Percentiles rank a stretch among this genome's conserved stretches.
Evolutionary conservation across 306 rosid species (phyloP).

Genomic region (Begonia masoniana): DNA sequence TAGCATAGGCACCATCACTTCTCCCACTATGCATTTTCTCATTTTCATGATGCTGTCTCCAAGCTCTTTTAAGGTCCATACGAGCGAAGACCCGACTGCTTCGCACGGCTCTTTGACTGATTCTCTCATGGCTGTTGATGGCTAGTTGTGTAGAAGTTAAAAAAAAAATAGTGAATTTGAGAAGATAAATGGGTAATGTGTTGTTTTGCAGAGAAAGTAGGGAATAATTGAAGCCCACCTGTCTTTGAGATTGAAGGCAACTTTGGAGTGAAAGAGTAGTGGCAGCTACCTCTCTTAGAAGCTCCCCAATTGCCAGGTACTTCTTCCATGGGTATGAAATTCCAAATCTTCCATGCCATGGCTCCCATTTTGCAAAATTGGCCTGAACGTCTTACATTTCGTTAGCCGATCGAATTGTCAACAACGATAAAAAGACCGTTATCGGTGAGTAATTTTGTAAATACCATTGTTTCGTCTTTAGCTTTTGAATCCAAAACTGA

Average conservation of each 20-base stretch:
- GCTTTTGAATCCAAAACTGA: slow-evolving; percentile 54
- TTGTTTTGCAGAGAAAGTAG: no score
- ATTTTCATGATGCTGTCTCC: slow-evolving; percentile 52
- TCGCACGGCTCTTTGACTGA: slow-evolving; percentile 27
- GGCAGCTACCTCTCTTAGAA: slow-evolving; percentile 58
- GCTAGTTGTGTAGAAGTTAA: slow-evolving; percentile 11
- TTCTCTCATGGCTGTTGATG: slow-evolving; percentile 19
- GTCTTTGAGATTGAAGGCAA: slow-evolving; percentile 49
- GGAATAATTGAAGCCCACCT: slow-evolving; percentile 23
- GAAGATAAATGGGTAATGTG: no score
- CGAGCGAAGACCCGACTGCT: slow-evolving; percentile 33
- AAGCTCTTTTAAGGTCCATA: slow-evolving; percentile 39
- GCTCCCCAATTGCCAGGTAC: slow-evolving; percentile 59
- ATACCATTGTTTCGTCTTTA: slow-evolving; percentile 67
- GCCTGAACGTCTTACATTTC: slow-evolving; percentile 24
- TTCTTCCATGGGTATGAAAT: slow-evolving; percentile 66
- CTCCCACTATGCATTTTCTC: slow-evolving; percentile 32
- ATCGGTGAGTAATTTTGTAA: no score
- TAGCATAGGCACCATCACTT: slow-evolving; percentile 24
- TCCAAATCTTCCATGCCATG: slow-evolving; percentile 96
- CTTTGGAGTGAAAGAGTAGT: slow-evolving; percentile 27
- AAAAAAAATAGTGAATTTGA: no score
- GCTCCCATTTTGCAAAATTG: slow-evolving; percentile 92
- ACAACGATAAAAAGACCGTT: no score
- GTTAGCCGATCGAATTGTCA: no score